These are phyloP conservation scores for Cystobasidium slooffiae DNA, from an alignment of 1,284 basidiomycete species.

Conservation along the genomic window DNA sequence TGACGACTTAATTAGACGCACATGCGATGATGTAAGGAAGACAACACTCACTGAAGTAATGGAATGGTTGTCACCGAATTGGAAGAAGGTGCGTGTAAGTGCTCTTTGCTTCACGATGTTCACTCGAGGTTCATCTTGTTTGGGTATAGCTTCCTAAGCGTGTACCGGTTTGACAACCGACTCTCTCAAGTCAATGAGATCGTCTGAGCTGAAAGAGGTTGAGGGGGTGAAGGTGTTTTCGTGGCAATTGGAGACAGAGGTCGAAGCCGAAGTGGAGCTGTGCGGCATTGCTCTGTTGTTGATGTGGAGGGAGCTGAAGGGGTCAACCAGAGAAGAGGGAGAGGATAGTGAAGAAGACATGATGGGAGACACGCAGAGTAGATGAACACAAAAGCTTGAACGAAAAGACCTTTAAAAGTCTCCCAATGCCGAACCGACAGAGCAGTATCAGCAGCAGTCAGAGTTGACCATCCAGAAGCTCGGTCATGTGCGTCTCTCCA, in stretches of 20 bases:
- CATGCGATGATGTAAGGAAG: no score
- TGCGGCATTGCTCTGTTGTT: background rate
- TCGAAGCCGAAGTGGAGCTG: background rate
- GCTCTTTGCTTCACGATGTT: background rate
- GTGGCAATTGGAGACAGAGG: background rate
- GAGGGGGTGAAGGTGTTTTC: background rate
- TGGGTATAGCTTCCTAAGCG: slow-evolving; percentile 4
- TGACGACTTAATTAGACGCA: no score
- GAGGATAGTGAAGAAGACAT: background rate
- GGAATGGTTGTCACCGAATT: background rate
- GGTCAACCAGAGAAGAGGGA: background rate
- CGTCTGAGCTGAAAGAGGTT: background rate
- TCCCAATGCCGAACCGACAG: no score
- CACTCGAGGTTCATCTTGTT: background rate
- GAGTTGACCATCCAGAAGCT: no score
- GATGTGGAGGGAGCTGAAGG: slow-evolving; percentile 8
- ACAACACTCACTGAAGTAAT: background rate
- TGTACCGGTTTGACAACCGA: background rate
- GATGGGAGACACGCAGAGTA: background rate
- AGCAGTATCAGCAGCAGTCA: no score
- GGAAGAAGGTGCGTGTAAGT: background rate
- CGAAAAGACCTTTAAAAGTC: background rate
- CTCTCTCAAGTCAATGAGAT: background rate
- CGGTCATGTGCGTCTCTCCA: background rate
- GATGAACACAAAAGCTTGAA: background rate